A percentile compares a stretch with the other conserved stretches of the same genome.
Evolutionary conservation across 2,329 filamentous ascomycete species (phyloP).

Genomic region (Rutstroemia sp.): DNA sequence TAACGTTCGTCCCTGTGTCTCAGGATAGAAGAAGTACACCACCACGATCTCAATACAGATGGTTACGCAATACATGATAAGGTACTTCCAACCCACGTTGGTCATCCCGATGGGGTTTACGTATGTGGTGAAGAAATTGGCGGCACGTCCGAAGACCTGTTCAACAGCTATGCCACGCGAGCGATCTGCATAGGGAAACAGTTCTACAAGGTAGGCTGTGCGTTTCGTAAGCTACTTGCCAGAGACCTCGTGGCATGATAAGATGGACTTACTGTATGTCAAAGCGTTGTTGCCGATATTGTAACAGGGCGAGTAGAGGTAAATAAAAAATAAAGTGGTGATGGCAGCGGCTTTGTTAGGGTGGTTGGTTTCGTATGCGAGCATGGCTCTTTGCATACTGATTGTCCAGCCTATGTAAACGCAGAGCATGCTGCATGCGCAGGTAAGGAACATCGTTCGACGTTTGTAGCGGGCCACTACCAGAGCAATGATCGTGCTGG

Average conservation of each 20-base stretch:
- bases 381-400: constrained; percentile 34
- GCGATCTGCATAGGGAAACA: constrained; percentile 46
- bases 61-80: constrained; percentile 37
- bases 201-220: constrained; percentile 46
- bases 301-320: constrained; percentile 51
- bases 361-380: constrained; percentile 28
- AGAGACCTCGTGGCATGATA: background rate
- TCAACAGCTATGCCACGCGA: constrained; percentile 23
- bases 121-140: constrained; percentile 29
- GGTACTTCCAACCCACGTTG: constrained; percentile 18
- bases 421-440: constrained; percentile 44
- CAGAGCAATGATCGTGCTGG: constrained; percentile 35
- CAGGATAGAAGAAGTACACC: constrained; percentile 38
- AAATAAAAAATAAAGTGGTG: constrained; percentile 49
- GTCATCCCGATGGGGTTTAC: constrained; percentile 38
- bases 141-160: constrained; percentile 32
- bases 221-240: background rate
- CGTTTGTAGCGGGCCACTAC: constrained; percentile 38
- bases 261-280: constrained; percentile 44
- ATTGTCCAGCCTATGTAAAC: constrained; percentile 51
- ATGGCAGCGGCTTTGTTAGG: constrained; percentile 15
- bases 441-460: constrained; percentile 44
- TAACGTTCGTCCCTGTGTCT: constrained; percentile 35
- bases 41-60: constrained; percentile 34
- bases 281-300: constrained; percentile 62